phyloP scores from a whole-genome alignment of 148 eudicot genomes.

The Amaranthus cruentus region DNA sequence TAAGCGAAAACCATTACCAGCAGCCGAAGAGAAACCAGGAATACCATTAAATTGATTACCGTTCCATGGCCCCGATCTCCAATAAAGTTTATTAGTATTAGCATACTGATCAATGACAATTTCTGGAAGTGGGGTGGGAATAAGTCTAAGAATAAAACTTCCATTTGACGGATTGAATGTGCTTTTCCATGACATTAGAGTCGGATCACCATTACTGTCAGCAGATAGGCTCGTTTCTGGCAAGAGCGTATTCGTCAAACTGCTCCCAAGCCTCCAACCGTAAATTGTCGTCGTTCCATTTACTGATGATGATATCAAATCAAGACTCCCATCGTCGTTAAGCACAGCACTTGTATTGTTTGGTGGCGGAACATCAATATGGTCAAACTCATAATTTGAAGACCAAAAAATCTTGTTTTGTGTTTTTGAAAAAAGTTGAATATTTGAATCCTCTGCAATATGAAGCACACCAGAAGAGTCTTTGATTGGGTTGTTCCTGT shows the following conservation, averaged over 20 bases:
- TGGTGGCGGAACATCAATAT: not conserved
- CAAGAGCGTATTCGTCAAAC: conserved; percentile 23
- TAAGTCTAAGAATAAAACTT: not conserved
- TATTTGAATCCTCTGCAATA: conserved; percentile 16
- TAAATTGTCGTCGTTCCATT: no score
- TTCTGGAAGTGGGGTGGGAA: not conserved
- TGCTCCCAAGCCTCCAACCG: no score
- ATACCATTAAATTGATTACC: not conserved
- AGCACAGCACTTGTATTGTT: conserved; percentile 30
- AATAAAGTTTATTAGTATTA: not conserved
- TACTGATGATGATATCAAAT: not conserved
- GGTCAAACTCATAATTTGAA: conserved; percentile 15
- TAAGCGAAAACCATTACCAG: not conserved
- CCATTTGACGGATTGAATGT: conserved; percentile 25
- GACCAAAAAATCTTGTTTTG: conserved; percentile 43
- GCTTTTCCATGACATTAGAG: conserved; percentile 23
- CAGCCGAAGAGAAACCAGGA: not conserved
- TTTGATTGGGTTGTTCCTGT: conserved; percentile 22
- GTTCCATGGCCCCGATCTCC: conserved; percentile 3
- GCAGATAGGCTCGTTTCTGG: conserved; percentile 11
- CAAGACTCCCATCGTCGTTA: conserved; percentile 52
- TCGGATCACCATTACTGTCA: not conserved
- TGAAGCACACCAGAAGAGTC: conserved; percentile 20
- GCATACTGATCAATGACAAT: not conserved
- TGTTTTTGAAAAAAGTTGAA: conserved; percentile 25